Base-by-base conservation (phyloP, 2,329 filamentous ascomycete species). In the Colletotrichum tamarilloi region DNA sequence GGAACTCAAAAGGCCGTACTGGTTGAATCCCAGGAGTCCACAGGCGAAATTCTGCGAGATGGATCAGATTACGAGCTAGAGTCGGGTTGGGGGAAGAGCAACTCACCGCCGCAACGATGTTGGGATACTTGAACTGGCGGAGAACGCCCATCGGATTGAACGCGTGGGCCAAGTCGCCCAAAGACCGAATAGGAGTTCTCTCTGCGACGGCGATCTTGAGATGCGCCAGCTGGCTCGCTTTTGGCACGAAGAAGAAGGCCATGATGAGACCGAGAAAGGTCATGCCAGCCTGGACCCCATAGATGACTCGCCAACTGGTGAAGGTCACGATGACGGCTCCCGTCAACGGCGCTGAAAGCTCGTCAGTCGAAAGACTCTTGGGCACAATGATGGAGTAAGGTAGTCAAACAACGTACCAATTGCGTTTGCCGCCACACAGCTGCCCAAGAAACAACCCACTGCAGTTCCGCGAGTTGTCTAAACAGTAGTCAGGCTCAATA, bases 311-410 rank as follows among this genome's bases (percentile, higher is more conserved):
- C 92, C 92, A 94, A n/a, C 85, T 87, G 5, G 86, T 83, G 81
- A 89, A 93, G 0, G 91, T 93, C 24, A 93, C 91, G 62, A 94
- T 92, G 24, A 93, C 90, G 30, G 92, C 92, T 73, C 92, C 88
- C 2, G 70, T 74, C 19, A 75, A 14, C 0, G 74, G 74, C 5
- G 74, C 74, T 75, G 1, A 1, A 22, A n/a, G 35, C 26, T 22
- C 8, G 8, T 56, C 4, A 52, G 70, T 64, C 4, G 8, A 24
- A 35, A 5, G 52, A 14, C 9, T 22, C 12, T 1, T 24, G 9
- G 19, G 6, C 16, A 22, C 1, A 19, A 8, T 35, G 19, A 1
- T 57, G 9, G 19, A 22, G 1, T 32, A 26, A 26, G 26, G 26
- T 26, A 11, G 14, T 14, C 32, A 35, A 35, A 4, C 32, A 5